These are phyloP conservation scores for Vitis vinifera DNA, from an alignment of 164 flowering plant genomes.

Conservation along the genomic window DNA sequence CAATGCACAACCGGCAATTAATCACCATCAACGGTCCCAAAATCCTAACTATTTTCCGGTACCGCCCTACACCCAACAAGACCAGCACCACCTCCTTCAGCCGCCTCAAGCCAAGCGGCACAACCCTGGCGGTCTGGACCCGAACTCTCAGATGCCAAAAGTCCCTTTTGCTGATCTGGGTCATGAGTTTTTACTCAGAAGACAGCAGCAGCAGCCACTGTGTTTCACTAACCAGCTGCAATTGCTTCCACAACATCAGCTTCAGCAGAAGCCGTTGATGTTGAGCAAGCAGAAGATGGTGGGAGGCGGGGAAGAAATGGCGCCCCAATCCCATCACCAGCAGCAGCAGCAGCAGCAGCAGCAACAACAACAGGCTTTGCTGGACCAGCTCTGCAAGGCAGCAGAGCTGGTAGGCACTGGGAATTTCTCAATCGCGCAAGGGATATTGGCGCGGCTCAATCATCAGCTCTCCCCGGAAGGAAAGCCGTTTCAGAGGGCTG, in stretches of 20 bases:
- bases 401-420: slow-evolving; percentile 36
- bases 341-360: slow-evolving; percentile 9
- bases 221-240: slow-evolving; percentile 9
- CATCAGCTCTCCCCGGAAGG: slow-evolving; percentile 76
- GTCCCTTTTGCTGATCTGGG: slow-evolving; percentile 16
- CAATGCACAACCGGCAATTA: slow-evolving; percentile 16
- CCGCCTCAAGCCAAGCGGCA: slow-evolving; percentile 25
- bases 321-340: neutral
- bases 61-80: slow-evolving; percentile 6
- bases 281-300: slow-evolving; percentile 11
- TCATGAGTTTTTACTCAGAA: slow-evolving; percentile 17
- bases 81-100: slow-evolving; percentile 15
- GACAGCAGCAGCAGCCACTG: slow-evolving; percentile 11
- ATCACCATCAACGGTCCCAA: slow-evolving; percentile 18
- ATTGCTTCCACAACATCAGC: slow-evolving; percentile 17
- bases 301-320: slow-evolving; percentile 6
- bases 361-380: slow-evolving; percentile 19
- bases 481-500: slow-evolving; percentile 70
- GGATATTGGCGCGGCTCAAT: slow-evolving; percentile 99
- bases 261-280: slow-evolving; percentile 16
- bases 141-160: slow-evolving; percentile 7
- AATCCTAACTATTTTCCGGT: slow-evolving; percentile 21
- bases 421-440: slow-evolving; percentile 52
- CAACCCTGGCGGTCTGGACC: slow-evolving; percentile 16
- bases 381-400: slow-evolving; percentile 31